Evolutionary conservation across 176 grass and related monocot genomes (phyloP), one percentile per base, ranked within the genome.

Genomic region (Hordeum marinum): DNA sequence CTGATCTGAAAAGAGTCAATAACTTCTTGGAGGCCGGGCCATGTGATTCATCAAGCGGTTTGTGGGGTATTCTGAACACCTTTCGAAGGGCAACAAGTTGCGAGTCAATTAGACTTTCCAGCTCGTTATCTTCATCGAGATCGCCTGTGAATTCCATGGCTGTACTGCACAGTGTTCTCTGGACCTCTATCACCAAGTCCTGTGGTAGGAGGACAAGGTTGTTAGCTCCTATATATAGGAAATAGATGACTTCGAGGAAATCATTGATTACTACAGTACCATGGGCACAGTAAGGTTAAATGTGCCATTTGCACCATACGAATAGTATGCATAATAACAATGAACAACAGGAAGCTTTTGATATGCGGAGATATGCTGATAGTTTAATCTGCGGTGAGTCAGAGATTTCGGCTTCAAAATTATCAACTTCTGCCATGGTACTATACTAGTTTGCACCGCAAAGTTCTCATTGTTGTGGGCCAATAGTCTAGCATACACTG

Each of bases 131-230:
- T 62, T 98, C 91, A 36, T 95, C 89, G 4, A 67, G 45, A 35
- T 98, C 87, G 77, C 91, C 91, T 7, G 81, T 67, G 58, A 95
- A 98, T 46, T 92, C 90, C 86, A 86, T 85, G 80, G 90, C 82
- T 39, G 89, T 90, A 21, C 68, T 40, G 67, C 87, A 95, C 14
- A 98, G 75, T 1, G 93, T 91, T 29, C 69, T 90, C 68, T 92
- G 91, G 55, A 94, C 93, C 76, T 94, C 93, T 75, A 78, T 87
- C 77, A 87, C 93, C 77, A 97, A 36, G 89, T 97, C 95, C 95
- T 94, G 72, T 27, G 75, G 69, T 12, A 42, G 48, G 29, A 43
- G 20, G 13, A 65, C 14, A 7, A 13, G 82, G 43, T 52, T 81
- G 18, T 80, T 39, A 81, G n/a, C 68, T 59, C 18, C 48, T 26